phyloP scores from a whole-genome alignment of 129 eudicot genomes.

The Glebionis coronaria region DNA sequence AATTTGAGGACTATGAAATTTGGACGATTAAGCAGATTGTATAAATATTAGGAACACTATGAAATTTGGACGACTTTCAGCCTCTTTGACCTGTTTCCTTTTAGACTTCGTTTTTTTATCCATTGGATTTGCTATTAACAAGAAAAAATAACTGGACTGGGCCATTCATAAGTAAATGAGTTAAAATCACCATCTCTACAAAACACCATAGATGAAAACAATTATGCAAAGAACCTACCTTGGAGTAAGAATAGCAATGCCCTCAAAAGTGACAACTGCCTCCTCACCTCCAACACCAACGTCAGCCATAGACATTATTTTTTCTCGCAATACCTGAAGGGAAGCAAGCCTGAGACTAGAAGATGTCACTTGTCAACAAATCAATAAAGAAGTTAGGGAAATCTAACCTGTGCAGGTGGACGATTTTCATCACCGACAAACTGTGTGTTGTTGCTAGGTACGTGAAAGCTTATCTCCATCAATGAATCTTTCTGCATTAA shows the following conservation, averaged over 20 bases:
- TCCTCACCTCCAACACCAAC: constrained; percentile 92
- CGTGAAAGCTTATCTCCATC: constrained; percentile 95
- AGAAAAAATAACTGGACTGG: not conserved
- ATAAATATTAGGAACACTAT: too few species aligned
- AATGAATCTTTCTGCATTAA: constrained; percentile 86
- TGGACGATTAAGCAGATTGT: too few species aligned
- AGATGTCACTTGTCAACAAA: constrained; percentile 11
- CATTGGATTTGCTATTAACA: not conserved
- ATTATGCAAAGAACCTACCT: constrained; percentile 46
- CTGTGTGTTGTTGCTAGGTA: constrained; percentile 82
- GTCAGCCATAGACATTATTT: constrained; percentile 86
- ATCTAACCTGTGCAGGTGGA: constrained; percentile 79
- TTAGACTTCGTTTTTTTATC: not conserved
- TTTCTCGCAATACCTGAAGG: constrained; percentile 71
- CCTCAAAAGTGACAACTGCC: constrained; percentile 91
- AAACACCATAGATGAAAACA: constrained; percentile 4
- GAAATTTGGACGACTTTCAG: too few species aligned
- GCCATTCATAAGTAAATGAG: not conserved
- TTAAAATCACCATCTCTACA: not conserved
- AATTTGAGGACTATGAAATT: too few species aligned
- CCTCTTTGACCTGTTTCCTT: not conserved
- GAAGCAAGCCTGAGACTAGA: constrained; percentile 12
- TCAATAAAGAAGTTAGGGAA: constrained; percentile 5
- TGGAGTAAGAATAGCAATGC: constrained; percentile 94
- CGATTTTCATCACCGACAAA: constrained; percentile 95